phyloP scores from a whole-genome alignment of 495 filamentous ascomycete genomes.

The Zalerion maritima region DNA sequence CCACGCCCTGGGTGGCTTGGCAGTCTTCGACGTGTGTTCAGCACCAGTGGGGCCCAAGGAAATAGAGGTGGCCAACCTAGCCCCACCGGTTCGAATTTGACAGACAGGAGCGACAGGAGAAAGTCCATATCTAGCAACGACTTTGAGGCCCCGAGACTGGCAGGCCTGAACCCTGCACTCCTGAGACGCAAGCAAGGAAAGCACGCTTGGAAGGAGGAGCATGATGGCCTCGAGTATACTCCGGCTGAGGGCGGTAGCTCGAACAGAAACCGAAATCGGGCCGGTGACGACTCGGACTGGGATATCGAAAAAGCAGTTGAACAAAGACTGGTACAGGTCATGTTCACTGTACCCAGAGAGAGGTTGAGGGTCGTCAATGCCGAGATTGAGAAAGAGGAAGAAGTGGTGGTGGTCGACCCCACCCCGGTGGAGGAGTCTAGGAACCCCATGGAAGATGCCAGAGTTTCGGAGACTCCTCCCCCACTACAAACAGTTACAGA shows the following conservation, averaged over 20 bases:
- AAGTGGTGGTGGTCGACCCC: constrained; percentile 14
- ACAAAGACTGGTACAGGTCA: constrained; percentile 71
- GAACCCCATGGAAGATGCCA: too few species aligned
- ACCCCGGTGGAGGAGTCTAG: constrained; percentile 12
- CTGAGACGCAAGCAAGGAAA: constrained; percentile 26
- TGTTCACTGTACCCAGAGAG: constrained; percentile 84
- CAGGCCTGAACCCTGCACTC: too few species aligned
- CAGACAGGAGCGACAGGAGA: too few species aligned
- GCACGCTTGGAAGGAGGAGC: constrained; percentile 22
- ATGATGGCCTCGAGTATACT: neutral
- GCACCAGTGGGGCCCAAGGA: constrained; percentile 11
- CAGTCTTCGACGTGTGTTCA: constrained; percentile 31
- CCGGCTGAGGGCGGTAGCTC: constrained; percentile 5
- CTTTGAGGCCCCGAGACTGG: too few species aligned
- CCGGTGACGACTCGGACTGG: constrained; percentile 59
- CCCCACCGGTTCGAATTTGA: too few species aligned
- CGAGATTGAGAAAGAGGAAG: constrained; percentile 34
- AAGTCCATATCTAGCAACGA: too few species aligned
- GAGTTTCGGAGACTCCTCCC: too few species aligned
- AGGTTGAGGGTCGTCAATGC: constrained; percentile 76
- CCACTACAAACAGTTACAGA: too few species aligned
- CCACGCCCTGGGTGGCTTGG: constrained; percentile 32
- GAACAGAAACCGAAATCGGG: constrained; percentile 8
- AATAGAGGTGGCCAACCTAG: constrained; percentile 3
- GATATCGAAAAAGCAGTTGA: constrained; percentile 76